Conservation (phyloP, 371 early-diverging fungal species). For the Rhizopus microsporus region DNA sequence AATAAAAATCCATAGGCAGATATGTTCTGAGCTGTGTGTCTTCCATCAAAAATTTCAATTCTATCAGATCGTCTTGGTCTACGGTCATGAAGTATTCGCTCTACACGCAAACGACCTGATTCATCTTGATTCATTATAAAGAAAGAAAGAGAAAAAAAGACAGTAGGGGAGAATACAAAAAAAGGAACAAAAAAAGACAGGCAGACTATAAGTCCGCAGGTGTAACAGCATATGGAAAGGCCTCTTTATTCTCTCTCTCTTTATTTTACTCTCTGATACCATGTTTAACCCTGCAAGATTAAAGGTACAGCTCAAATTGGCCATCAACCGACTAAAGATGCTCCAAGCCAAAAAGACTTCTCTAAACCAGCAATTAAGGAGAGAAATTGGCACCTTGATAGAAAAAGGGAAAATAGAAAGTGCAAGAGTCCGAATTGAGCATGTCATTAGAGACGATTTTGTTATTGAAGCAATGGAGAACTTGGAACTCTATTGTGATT, state of each 20-base stretch:
- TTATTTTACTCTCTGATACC: not conserved
- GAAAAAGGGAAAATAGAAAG: constrained; percentile 84
- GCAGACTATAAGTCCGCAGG: not conserved
- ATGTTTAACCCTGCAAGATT: constrained; percentile 66
- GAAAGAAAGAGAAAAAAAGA: not conserved
- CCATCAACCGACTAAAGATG: constrained; percentile 83
- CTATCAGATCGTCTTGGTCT: constrained; percentile 8
- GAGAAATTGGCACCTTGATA: constrained; percentile 82
- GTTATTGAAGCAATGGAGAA: constrained; percentile 90
- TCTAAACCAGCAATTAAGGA: constrained; percentile 69
- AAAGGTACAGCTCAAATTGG: constrained; percentile 88
- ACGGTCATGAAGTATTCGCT: not conserved
- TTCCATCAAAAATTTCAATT: constrained; percentile 61
- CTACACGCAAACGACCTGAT: not conserved
- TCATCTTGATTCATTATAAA: constrained; percentile 1
- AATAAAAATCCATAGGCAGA: constrained; percentile 65
- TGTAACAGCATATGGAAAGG: not conserved
- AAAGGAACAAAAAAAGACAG: not conserved
- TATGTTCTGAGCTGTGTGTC: constrained; percentile 75
- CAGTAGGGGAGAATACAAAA: not conserved
- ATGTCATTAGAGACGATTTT: constrained; percentile 92
- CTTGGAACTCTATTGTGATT: constrained; percentile 87
- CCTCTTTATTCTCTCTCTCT: not conserved
- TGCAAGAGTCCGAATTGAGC: constrained; percentile 88
- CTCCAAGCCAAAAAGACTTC: constrained; percentile 86